Evolutionary conservation across 2,329 filamentous ascomycete genomes (phyloP), one percentile per base, ranked within the genome.

Genomic region (Aspergillus sp.): DNA sequence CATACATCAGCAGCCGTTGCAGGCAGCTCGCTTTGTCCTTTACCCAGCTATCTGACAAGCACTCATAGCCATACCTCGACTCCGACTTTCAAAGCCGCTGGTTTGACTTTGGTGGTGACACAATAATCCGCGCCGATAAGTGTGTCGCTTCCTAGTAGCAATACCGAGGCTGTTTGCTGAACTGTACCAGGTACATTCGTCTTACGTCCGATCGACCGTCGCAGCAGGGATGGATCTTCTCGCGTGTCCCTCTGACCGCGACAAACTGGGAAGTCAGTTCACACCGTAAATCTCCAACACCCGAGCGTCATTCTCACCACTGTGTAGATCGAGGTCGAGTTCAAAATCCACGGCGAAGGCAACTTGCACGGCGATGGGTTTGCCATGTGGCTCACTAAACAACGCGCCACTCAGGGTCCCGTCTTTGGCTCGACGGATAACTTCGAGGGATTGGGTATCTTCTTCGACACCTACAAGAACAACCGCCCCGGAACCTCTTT

Each of bases 401-500:
- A 96, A 74, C 89, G 94, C 59, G 92, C 84, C 30, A 82, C 86
- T 63, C 75, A 79, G 53, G 94, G 94, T 14, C 82, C 85, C 10
- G 93, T 99, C 35, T 99, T 99, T 73, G 94, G 94, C 47, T 87
- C 86, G 61, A 79, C 82, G 26, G 93, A 99, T 75, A 84, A 84
- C 59, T 99, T 97, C 64, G 93, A 99, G 72, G 94, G 94, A 4
- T 82, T 99, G 44, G 94, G 91, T 50, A 82, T 99, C 73, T 97
- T 96, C 78, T 84, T 99, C 76, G 94, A 99, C 71, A 99, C 94
- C 42, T 99, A 99, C 82, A 99, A 99, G 85, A 99, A 99, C 79
- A 96, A 96, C 78, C 86, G 94, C 13, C 93, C 94, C 0, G 94
- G 94, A 41, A 88, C 90, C 40, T 89, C 96, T 44, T 99, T 99